phyloP scores from a whole-genome alignment of 1,284 basidiomycete species.

The Pseudomicrostroma phylloplanum region DNA sequence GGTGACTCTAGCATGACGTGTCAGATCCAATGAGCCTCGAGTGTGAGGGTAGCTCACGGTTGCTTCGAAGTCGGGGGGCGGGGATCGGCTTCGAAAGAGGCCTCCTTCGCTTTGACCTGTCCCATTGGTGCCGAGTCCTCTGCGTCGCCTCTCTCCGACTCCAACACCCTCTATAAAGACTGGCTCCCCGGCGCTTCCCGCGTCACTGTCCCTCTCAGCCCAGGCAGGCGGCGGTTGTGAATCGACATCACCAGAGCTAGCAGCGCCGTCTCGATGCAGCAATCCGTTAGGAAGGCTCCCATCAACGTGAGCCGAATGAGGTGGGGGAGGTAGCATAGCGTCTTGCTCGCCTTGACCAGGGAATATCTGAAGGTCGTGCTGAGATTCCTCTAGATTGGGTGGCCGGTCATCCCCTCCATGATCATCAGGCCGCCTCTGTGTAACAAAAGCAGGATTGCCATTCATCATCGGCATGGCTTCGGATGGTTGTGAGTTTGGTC shows the following conservation, averaged over 20 bases:
- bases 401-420: not conserved
- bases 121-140: no score
- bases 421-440: not conserved
- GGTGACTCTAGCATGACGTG: not conserved
- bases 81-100: not conserved
- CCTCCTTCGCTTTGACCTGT: not conserved
- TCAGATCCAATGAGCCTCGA: no score
- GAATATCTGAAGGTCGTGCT: constrained; percentile 5
- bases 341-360: constrained; percentile 12
- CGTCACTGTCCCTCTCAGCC: not conserved
- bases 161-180: constrained; percentile 17
- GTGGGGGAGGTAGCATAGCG: constrained; percentile 9
- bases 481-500: not conserved
- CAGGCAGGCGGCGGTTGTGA: not conserved
- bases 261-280: constrained; percentile 7
- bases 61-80: not conserved
- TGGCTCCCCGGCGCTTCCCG: constrained; percentile 8
- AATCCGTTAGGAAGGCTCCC: not conserved
- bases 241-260: not conserved
- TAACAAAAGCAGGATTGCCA: not conserved
- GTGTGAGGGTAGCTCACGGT: no score
- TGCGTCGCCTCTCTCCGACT: constrained; percentile 15
- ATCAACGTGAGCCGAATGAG: constrained; percentile 1
- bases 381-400: not conserved
- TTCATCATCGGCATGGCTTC: no score